A percentile compares a stretch with the other conserved stretches of the same genome.
Conservation (phyloP, 768 basidiomycete genomes). For the Lepiota brunneoincarnata region DNA sequence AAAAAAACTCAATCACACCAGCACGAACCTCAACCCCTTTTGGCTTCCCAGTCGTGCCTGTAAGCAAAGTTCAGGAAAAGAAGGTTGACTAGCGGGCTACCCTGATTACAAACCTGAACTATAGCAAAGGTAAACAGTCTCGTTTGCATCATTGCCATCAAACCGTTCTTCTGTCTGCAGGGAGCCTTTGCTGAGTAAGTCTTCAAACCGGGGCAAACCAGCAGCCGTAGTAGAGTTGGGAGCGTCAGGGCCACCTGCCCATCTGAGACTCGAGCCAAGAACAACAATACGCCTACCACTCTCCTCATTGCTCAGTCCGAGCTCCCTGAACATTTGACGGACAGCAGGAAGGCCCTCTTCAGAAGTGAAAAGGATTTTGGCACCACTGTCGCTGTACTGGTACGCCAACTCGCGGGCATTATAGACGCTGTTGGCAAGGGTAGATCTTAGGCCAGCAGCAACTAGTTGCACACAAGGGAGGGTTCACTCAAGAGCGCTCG, state of each 20-base stretch:
- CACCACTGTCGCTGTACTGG: conserved; percentile 69
- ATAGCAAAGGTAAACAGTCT: conserved; percentile 68
- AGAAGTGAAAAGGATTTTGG: conserved; percentile 60
- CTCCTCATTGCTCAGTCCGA: conserved; percentile 45
- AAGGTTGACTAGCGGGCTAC: neutral
- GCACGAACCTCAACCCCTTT: conserved; percentile 57
- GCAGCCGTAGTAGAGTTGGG: conserved; percentile 23
- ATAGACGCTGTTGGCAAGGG: conserved; percentile 74
- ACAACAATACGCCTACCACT: conserved; percentile 57
- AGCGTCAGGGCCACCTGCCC: conserved; percentile 38
- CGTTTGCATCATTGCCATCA: conserved; percentile 46
- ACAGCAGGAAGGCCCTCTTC: conserved; percentile 60
- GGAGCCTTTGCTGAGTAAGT: conserved; percentile 49
- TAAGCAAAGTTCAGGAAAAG: neutral
- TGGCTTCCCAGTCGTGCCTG: conserved; percentile 76
- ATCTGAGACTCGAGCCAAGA: conserved; percentile 43
- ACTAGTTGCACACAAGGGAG: conserved; percentile 25
- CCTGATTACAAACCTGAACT: conserved; percentile 29
- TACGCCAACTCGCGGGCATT: conserved; percentile 64
- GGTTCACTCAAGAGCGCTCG: neutral
- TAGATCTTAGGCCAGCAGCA: conserved; percentile 66
- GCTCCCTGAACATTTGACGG: conserved; percentile 50
- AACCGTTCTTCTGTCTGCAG: conserved; percentile 54
- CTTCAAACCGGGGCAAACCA: conserved; percentile 38
- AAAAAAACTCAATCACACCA: neutral